These are phyloP conservation scores for Mycosarcoma maydis DNA, from an alignment of 1,284 basidiomycete species.

Conservation along the genomic window DNA sequence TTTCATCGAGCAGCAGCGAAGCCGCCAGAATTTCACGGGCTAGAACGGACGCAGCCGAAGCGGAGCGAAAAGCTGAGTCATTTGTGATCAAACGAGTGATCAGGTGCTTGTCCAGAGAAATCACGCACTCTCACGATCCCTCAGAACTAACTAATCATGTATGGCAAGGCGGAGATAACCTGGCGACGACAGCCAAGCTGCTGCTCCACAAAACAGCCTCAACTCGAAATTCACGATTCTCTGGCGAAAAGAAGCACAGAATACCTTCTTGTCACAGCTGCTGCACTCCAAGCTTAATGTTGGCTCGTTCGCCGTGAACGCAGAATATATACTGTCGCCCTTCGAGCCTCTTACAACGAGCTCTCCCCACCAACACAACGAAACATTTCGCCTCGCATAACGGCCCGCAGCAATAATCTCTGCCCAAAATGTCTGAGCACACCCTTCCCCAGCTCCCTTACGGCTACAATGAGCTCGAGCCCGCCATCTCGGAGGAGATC, in stretches of 20 bases:
- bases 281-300: neutral
- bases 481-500: conserved; percentile 78
- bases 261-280: neutral
- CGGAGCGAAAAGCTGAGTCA: too few species aligned
- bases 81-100: too few species aligned
- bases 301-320: conserved; percentile 23
- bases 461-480: conserved; percentile 87
- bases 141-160: neutral
- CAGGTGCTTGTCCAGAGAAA: neutral
- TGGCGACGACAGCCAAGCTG: neutral
- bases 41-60: conserved; percentile 2
- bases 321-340: conserved; percentile 11
- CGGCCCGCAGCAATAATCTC: neutral
- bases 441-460: conserved; percentile 89
- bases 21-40: conserved; percentile 9
- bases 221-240: too few species aligned
- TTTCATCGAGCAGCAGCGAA: conserved; percentile 27
- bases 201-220: neutral
- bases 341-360: neutral
- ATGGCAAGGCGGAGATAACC: neutral
- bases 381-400: neutral
- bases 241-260: neutral
- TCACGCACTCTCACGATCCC: conserved; percentile 4
- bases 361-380: neutral
- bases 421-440: conserved; percentile 68